These are phyloP conservation scores for Eutrema heterophyllum DNA, from an alignment of 345 rosid species.

Conservation along the genomic window DNA sequence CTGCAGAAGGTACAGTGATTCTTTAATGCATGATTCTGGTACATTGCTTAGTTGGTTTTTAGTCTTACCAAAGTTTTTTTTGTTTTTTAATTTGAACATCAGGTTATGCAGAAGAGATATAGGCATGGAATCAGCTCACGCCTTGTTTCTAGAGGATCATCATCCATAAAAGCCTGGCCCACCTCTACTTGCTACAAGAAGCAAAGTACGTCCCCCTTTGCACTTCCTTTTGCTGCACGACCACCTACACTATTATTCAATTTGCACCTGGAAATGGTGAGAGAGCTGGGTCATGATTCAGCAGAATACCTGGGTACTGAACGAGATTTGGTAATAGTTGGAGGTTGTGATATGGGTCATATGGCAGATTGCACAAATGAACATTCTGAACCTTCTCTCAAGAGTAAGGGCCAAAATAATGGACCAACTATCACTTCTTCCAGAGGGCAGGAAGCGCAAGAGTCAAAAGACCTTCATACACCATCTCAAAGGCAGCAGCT, in stretches of 20 bases:
- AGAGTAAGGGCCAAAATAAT: constrained; percentile 23
- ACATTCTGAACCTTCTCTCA: constrained; percentile 28
- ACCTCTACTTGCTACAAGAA: constrained; percentile 32
- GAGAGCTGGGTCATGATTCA: constrained; percentile 47
- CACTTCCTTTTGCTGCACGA: constrained; percentile 45
- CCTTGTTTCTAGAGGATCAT: constrained; percentile 34
- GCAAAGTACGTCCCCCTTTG: constrained; percentile 38
- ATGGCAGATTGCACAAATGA: constrained; percentile 25
- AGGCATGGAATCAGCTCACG: constrained; percentile 31
- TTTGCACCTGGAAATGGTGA: constrained; percentile 66
- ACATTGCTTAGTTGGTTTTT: not conserved
- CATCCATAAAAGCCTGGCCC: constrained; percentile 22
- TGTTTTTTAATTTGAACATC: constrained; percentile 6
- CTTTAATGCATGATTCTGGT: constrained; percentile 7
- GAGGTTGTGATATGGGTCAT: constrained; percentile 28
- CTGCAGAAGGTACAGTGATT: constrained; percentile 47
- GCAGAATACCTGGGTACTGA: constrained; percentile 33
- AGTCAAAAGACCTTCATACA: constrained; percentile 26
- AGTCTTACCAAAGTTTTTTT: not conserved
- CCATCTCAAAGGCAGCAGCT: constrained; percentile 30
- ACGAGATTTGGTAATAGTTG: constrained; percentile 31
- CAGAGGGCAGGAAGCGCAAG: constrained; percentile 31
- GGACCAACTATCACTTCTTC: constrained; percentile 23
- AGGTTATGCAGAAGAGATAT: constrained; percentile 49
- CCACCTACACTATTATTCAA: constrained; percentile 54